Evolutionary conservation across 305 asterid genomes (phyloP).

Genomic region (Rubia tinctorum): DNA sequence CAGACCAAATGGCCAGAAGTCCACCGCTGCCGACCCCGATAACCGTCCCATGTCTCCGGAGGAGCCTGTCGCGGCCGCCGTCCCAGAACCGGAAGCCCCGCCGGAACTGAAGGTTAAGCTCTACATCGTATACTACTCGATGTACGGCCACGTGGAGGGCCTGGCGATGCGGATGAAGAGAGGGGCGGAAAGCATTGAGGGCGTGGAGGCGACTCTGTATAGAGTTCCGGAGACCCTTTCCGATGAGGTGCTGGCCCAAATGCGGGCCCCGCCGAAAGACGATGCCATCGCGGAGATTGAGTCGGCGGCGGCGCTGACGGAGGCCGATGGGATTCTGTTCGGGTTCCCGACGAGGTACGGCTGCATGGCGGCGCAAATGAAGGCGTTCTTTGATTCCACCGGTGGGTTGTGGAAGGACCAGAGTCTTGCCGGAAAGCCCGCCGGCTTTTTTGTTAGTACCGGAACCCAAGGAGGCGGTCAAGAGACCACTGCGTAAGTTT

Average conservation of each 20-base stretch:
- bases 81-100: slow-evolving; percentile 15
- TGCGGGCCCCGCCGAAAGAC: slow-evolving; percentile 64
- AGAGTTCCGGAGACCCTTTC: slow-evolving; percentile 52
- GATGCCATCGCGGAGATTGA: slow-evolving; percentile 62
- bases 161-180: slow-evolving; percentile 74
- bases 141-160: slow-evolving; percentile 90
- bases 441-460: slow-evolving; percentile 83
- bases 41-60: slow-evolving; percentile 27
- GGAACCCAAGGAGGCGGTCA: slow-evolving; percentile 98
- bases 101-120: slow-evolving; percentile 38
- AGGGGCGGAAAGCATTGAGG: slow-evolving; percentile 57
- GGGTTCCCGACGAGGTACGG: slow-evolving; percentile 93
- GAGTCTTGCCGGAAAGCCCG: slow-evolving; percentile 79
- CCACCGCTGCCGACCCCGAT: slow-evolving; percentile 31
- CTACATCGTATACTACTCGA: slow-evolving; percentile 75
- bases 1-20: slow-evolving; percentile 46
- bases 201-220: slow-evolving; percentile 61
- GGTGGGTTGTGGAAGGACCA: slow-evolving; percentile 77
- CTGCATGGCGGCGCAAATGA: slow-evolving; percentile 93
- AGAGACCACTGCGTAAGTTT: slow-evolving; percentile 88
- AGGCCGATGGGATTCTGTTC: slow-evolving; percentile 73
- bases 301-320: slow-evolving; percentile 46
- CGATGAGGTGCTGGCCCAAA: slow-evolving; percentile 49
- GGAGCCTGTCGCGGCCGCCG: slow-evolving; percentile 12
- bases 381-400: slow-evolving; percentile 79